Evolutionary conservation across 768 basidiomycete genomes (phyloP), one percentile per base, ranked within the genome.

Genomic region (Boletus subcaerulescens): DNA sequence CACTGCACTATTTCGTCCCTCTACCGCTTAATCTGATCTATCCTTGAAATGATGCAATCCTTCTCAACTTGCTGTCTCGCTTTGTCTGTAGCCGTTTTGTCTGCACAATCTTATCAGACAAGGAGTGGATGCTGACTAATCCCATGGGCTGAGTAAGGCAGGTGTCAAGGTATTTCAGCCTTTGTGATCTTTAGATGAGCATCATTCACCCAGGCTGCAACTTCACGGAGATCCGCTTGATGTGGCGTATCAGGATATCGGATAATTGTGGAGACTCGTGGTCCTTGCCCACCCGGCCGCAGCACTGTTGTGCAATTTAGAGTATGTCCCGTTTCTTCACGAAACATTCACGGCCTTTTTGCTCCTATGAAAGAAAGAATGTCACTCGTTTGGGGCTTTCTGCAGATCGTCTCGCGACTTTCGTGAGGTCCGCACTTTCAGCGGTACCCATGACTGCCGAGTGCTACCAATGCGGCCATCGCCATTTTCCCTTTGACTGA

Each of bases 61-160:
- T 41, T 52, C 17, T 48, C 29, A 47, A n/a, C 41, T 39, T 44
- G 26, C 26, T 36, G 24, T 40, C 29, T 18, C 13, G 17, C 22
- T 40, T 40, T 50, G 48, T 32, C n/a, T 56, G 36, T 48, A 33
- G 36, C 48, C 43, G n/a, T 29, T 43, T 42, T 42, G 35, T 45
- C 31, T 22, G 3, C 7, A 36, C 8, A 53, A 68, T 69, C 69
- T 71, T 64, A 71, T 67, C 62, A 52, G 65, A 58, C 52, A 49
- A 55, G 24, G 0, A 35, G 20, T 18, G 18, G 2, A 13, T 33
- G 63, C 55, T 70, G 63, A 63, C 61, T 49, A 60, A 68, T 56
- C 31, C 35, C 43, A 33, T 42, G 20, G 55, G n/a, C 48, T 53
- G 17, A 44, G 20, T 58, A 60, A 54, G 58, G 65, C 31, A 57